A percentile compares a stretch with the other conserved stretches of the same genome.
phyloP scores from a whole-genome alignment of 805 yeast genomes.

The Wickerhamomyces ciferrii region DNA sequence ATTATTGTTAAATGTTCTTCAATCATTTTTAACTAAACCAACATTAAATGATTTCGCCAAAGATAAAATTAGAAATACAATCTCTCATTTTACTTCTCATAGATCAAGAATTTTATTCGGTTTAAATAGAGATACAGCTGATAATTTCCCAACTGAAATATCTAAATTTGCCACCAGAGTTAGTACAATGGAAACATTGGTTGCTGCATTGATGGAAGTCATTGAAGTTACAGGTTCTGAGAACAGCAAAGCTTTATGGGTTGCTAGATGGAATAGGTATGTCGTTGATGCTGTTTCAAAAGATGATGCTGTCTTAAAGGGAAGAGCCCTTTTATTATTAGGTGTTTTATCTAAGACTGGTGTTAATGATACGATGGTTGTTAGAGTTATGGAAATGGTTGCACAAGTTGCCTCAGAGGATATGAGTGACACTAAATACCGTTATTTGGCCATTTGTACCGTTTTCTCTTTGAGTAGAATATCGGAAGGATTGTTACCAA shows the following conservation, averaged over 20 bases:
- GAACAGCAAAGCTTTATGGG: conserved; percentile 49
- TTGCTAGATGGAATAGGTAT: conserved; percentile 59
- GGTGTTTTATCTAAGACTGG: conserved; percentile 66
- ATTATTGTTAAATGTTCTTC: conserved; percentile 60
- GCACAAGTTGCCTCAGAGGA: conserved; percentile 26
- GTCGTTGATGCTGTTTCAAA: conserved; percentile 58
- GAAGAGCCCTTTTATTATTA: conserved; percentile 60
- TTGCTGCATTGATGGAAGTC: conserved; percentile 48
- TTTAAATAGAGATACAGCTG: conserved; percentile 47
- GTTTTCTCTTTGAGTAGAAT: conserved; percentile 34
- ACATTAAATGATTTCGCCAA: conserved; percentile 36
- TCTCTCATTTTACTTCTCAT: conserved; percentile 42
- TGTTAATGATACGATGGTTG: conserved; percentile 49
- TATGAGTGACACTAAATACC: conserved; percentile 17
- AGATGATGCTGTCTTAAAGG: conserved; percentile 53
- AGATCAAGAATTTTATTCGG: conserved; percentile 68
- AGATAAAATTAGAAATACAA: conserved; percentile 39
- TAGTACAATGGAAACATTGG: conserved; percentile 49
- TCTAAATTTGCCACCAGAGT: conserved; percentile 33
- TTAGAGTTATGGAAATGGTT: conserved; percentile 27
- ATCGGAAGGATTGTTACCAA: conserved; percentile 31
- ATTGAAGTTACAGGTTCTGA: conserved; percentile 42
- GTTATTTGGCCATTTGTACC: conserved; percentile 27
- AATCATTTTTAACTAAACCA: conserved; percentile 58
- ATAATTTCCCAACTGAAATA: conserved; percentile 27